Evolutionary conservation across 75 land plant genomes (phyloP).

Genomic region (Gnetum montanum): DNA sequence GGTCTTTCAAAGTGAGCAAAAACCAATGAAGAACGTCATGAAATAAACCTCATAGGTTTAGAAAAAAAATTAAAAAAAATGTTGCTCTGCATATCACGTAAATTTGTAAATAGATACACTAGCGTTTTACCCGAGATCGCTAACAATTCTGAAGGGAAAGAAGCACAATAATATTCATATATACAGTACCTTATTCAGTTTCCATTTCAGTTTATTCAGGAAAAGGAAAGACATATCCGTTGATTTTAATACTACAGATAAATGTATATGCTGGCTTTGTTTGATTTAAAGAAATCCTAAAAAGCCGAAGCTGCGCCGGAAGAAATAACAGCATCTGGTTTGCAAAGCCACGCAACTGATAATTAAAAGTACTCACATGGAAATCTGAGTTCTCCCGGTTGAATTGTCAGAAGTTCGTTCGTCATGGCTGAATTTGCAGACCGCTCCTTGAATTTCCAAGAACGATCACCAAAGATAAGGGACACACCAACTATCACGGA

Average conservation of each 20-base stretch:
- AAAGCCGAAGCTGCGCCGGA: background rate
- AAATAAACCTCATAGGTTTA: no score
- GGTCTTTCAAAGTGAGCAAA: background rate
- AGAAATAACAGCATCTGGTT: no score
- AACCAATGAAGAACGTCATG: background rate
- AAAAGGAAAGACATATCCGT: background rate
- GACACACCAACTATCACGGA: no score
- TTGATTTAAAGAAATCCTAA: background rate
- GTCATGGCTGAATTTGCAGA: constrained; percentile 20
- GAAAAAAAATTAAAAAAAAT: no score
- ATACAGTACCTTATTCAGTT: no score
- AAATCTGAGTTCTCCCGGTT: constrained; percentile 56
- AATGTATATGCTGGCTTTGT: background rate
- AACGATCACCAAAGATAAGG: no score
- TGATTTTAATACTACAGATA: background rate
- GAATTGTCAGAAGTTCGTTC: constrained; percentile 35
- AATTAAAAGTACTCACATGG: constrained; percentile 29
- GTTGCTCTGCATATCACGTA: no score
- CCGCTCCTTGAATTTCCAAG: no score
- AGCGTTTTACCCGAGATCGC: no score
- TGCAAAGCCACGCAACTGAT: background rate
- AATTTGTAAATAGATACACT: no score
- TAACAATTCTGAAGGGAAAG: no score
- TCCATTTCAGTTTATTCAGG: background rate
- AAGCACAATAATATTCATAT: no score